Evolutionary conservation across 306 rosid species (phyloP), one percentile per base, ranked within the genome.

Genomic region (Trifolium pratense): DNA sequence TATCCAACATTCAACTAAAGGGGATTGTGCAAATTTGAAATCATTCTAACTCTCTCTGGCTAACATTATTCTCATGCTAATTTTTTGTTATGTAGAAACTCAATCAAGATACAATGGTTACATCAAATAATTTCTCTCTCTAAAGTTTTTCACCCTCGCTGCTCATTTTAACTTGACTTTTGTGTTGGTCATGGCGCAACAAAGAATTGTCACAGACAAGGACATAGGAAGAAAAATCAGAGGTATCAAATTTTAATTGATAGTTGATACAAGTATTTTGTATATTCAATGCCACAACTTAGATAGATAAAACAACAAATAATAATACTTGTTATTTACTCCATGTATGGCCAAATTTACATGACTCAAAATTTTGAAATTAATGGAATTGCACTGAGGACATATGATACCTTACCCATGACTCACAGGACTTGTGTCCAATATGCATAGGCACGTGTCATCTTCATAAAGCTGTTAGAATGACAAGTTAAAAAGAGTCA

Each of bases 371-470:
- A 5, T 55, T 11, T 20, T 70, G 57, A 70, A 66, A 31, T 55
- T 9, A 72, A 20, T 60, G 48, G 31, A 74, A 63, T 43, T 81
- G 76, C 83, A 75, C 40, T 73, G 72, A 73, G 77, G 57, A 84
- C 73, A 70, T 78, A 88, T 83, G 86, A 85, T 86, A 91, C 93
- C 96, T 91, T 93, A 93, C 97, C 98, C 98, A 89, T 81, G 85
- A 89, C 92, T 89, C 87, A 93, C 74, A 5, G 98, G 98, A 81
- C 70, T 88, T 34, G 80, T 81, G 69, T 93, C 98, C 96, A 93
- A 80, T 82, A 93, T 93, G 74, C 96, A 89, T 39, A 89, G 79
- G 90, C 97, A 91, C 60, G 18, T 37, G 71, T 91, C 94, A 89
- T 93, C 97, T 84, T 91, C 98, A 72, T 89, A 88, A 23, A 93